Conservation (phyloP, 176 grass and related monocot species). For the Poa annua region DNA sequence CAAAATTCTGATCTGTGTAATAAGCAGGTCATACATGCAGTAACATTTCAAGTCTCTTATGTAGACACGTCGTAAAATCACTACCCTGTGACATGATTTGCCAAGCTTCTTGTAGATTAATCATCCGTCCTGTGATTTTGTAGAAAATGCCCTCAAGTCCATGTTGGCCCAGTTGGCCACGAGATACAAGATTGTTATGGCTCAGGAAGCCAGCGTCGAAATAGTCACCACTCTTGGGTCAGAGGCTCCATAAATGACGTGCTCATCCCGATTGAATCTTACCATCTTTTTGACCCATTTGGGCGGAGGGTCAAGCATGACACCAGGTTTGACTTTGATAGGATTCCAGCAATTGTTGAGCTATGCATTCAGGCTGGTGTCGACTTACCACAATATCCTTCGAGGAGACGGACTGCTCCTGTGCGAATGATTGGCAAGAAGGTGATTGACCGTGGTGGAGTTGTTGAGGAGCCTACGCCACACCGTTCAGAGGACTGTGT, state of each 20-base stretch:
- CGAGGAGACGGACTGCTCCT: constrained; percentile 68
- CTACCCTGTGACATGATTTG: not conserved
- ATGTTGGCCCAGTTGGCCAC: constrained; percentile 81
- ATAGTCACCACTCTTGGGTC: constrained; percentile 82
- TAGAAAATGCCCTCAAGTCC: constrained; percentile 86
- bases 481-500: constrained; percentile 58
- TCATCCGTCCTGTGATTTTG: constrained; percentile 32
- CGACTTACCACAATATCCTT: constrained; percentile 79
- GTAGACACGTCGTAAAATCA: not conserved
- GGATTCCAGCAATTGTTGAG: constrained; percentile 90
- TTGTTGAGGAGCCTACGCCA: constrained; percentile 77
- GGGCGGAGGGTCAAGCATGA: constrained; percentile 88
- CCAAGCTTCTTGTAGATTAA: constrained; percentile 21
- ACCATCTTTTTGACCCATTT: constrained; percentile 93
- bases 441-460: constrained; percentile 66
- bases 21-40: not conserved
- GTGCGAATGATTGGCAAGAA: constrained; percentile 91
- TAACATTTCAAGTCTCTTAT: not conserved
- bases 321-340: constrained; percentile 76
- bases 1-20: not conserved
- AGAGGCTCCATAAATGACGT: constrained; percentile 79
- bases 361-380: constrained; percentile 95
- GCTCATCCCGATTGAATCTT: constrained; percentile 83
- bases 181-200: constrained; percentile 81
- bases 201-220: constrained; percentile 66